These are phyloP conservation scores for Jamesozyma lodderae DNA, from an alignment of 805 yeast genomes.

Conservation along the genomic window DNA sequence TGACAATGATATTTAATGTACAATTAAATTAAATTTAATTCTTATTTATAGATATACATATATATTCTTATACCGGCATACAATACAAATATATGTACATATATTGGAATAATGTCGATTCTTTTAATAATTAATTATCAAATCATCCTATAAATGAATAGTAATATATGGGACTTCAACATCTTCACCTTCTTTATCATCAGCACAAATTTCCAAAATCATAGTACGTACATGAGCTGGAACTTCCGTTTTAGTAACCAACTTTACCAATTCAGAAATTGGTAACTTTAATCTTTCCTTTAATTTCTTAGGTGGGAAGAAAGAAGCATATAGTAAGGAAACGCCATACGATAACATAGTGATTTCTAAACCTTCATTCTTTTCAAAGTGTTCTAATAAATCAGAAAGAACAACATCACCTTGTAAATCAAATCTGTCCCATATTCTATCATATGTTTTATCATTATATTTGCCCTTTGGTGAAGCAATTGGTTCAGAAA, in stretches of 20 bases:
- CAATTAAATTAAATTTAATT: too few relatives aligned
- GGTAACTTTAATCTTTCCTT: conserved; percentile 64
- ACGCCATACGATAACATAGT: conserved; percentile 90
- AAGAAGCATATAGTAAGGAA: conserved; percentile 81
- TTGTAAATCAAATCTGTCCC: conserved; percentile 85
- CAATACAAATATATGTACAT: too few relatives aligned
- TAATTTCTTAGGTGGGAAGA: conserved; percentile 85
- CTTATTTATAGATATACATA: too few relatives aligned
- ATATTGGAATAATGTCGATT: too few relatives aligned
- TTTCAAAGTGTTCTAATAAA: conserved; percentile 64
- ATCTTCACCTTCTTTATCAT: conserved; percentile 87
- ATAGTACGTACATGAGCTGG: conserved; percentile 65
- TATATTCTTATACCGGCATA: too few relatives aligned
- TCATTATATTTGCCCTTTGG: conserved; percentile 72
- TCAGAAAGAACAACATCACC: conserved; percentile 71
- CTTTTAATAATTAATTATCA: too few relatives aligned
- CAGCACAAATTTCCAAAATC: conserved; percentile 85
- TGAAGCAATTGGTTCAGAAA: conserved; percentile 90
- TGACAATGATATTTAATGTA: background rate
- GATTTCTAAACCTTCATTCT: conserved; percentile 76
- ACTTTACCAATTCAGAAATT: conserved; percentile 67
- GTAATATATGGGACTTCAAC: conserved; percentile 88
- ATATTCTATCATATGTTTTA: conserved; percentile 75
- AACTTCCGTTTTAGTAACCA: conserved; percentile 77
- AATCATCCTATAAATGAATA: conserved; percentile 44